A percentile compares a stretch with the other conserved stretches of the same genome.
Evolutionary conservation across 1,139 yeast species (phyloP).

Genomic region (Debaryomyces psychrophilus): DNA sequence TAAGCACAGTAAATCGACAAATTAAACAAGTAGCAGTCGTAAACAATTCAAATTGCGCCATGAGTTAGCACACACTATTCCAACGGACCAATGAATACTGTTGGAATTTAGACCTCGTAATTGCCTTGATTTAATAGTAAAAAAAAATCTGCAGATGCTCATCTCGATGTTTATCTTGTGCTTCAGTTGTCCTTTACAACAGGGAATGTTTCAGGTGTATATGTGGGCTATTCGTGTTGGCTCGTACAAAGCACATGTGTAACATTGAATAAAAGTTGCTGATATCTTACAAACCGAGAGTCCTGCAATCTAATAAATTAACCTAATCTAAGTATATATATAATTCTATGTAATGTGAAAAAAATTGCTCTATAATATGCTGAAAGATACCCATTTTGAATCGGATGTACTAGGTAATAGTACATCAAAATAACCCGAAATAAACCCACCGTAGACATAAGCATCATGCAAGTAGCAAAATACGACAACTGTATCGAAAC

Average conservation of each 20-base stretch:
- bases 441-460: slow-evolving; percentile 7
- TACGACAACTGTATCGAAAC: background rate
- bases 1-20: background rate
- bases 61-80: too few relatives aligned
- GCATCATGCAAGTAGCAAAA: slow-evolving; percentile 2
- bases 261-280: too few relatives aligned
- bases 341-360: background rate
- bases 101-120: too few relatives aligned
- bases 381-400: slow-evolving; percentile 3
- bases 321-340: background rate
- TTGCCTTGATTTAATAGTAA: too few relatives aligned
- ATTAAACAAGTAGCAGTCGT: too few relatives aligned
- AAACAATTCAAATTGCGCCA: too few relatives aligned
- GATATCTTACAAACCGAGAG: background rate
- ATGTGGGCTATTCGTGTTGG: background rate
- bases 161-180: background rate
- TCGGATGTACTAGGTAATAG: background rate
- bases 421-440: slow-evolving; percentile 1
- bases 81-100: too few relatives aligned
- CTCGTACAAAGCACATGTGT: background rate
- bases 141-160: background rate
- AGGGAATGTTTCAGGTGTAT: background rate
- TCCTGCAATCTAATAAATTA: background rate
- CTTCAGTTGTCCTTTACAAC: background rate
- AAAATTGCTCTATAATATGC: slow-evolving; percentile 4